Base-by-base conservation (phyloP, 306 rosid species). In the Inga laurina region DNA sequence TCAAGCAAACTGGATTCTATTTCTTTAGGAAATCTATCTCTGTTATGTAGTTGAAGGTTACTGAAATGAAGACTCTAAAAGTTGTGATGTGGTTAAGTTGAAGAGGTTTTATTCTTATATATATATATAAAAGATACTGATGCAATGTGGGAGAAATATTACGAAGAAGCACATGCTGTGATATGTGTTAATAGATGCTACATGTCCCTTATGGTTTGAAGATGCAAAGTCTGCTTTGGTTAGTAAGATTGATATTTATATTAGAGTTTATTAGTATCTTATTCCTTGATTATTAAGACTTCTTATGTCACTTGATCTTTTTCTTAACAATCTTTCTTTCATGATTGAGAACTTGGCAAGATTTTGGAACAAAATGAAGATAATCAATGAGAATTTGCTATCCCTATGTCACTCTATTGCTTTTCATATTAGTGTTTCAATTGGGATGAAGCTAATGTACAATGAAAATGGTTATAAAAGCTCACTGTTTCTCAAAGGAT, bases 221-320 rank as follows among this genome's bases (percentile, higher is more conserved):
- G 99, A 97, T 89, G 89, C 95, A 21, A 97, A 97, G 86, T 97
- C 99, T 79, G 97, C 98, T 88, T 97, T 82, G 99, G 99, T 97
- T 84, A 79, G 99, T 88, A 76, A 79, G 76, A 72, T 77, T 27
- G 30, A 27, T 27, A 27, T 27, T 27, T 27, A 27, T 27, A 27
- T 27, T 27, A 27, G 30, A 27, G 30, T 27, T 27, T 66, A 35
- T 35, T 35, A 35, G 39, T 35, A 35, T 35, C 39, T 35, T 35
- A 35, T 35, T 35, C 39, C 39, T 35, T 35, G 39, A 35, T 35
- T 35, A 35, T 35, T 35, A 0, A 35, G 5, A 35, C 5, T 4
- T 5, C 3, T 35, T 35, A 35, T 35, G 4, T 35, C 39, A 4
- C 39, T 35, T 35, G 0, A 35, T 35, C 39, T 35, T 35, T 35